Evolutionary conservation across 768 basidiomycete genomes (phyloP), one percentile per base, ranked within the genome.

Genomic region (Leccinum fibrillosum): DNA sequence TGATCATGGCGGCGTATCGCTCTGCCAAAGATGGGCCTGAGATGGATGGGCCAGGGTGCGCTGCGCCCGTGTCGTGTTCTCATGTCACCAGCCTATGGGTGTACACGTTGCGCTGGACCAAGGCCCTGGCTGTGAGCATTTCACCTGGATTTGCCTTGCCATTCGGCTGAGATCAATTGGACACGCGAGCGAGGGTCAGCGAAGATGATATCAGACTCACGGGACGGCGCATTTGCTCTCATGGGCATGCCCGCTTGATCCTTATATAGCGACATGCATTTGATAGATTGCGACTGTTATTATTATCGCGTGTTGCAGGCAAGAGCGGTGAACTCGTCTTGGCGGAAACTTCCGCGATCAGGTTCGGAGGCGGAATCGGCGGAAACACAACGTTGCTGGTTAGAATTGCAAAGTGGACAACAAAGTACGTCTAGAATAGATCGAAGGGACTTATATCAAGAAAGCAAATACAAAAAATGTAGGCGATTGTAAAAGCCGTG

Each of bases 11-110:
- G 49, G 59, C 37, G 54, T 55, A 55, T 55, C 56, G 53, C 39
- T 39, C 34, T 45, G 60, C 56, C 54, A 23, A 49, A 49, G 54
- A 49, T n/a, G 28, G 28, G 54, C 15, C 44, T 50, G 47, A 58
- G 45, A 69, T 68, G 59, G 61, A 61, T 32, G 57, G 54, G 47
- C 53, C 59, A 49, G 37, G 59, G 57, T 56, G 49, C 58, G 57
- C 53, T 60, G 53, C 64, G 53, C 61, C 52, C 60, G 30, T 59
- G 54, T 64, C 62, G 47, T 37, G 32, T 69, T 70, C 68, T 68
- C 69, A 66, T 65, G 66, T 55, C 62, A 62, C 32, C 42, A 58
- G 50, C 49, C 44, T 10, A 56, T 52, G 56, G 32, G 56, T 53
- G 30, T 32, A 56, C 61, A 63, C 66, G 66, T 61, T 67, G 61